phyloP scores from a whole-genome alignment of 73 alveolate genomes.

The Paramecium tetraurelia region DNA sequence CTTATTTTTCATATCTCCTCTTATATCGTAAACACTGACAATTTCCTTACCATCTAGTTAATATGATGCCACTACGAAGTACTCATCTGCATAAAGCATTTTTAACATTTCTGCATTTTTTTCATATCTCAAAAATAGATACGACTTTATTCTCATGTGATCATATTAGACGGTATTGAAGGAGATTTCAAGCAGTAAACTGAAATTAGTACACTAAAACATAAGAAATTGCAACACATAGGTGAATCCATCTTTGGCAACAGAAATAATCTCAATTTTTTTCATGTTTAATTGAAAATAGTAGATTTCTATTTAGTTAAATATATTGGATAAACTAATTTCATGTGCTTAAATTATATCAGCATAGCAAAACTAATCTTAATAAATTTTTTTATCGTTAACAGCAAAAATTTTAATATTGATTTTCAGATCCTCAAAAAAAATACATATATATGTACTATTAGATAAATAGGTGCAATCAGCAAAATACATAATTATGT shows the following conservation, averaged over 20 bases:
- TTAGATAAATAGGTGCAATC: background rate
- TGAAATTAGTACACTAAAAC: background rate
- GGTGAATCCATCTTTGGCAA: background rate
- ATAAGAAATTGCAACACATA: background rate
- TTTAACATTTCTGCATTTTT: background rate
- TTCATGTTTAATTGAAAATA: background rate
- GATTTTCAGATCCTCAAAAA: background rate
- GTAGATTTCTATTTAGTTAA: too few relatives aligned
- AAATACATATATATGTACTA: background rate
- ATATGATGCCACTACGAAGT: background rate
- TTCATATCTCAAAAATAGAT: background rate
- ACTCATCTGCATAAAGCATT: background rate
- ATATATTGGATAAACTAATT: background rate
- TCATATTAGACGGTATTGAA: background rate
- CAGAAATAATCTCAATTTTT: background rate
- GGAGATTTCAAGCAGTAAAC: background rate
- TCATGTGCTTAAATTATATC: background rate
- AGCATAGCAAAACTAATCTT: background rate
- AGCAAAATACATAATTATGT: accelerated
- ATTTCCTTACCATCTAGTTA: background rate
- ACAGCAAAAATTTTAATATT: background rate
- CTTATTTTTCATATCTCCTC: background rate
- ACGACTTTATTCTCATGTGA: background rate
- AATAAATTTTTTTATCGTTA: background rate
- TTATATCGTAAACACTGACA: background rate